phyloP scores from a whole-genome alignment of 2,329 filamentous ascomycete species.

The Aphanoascus verrucosus region DNA sequence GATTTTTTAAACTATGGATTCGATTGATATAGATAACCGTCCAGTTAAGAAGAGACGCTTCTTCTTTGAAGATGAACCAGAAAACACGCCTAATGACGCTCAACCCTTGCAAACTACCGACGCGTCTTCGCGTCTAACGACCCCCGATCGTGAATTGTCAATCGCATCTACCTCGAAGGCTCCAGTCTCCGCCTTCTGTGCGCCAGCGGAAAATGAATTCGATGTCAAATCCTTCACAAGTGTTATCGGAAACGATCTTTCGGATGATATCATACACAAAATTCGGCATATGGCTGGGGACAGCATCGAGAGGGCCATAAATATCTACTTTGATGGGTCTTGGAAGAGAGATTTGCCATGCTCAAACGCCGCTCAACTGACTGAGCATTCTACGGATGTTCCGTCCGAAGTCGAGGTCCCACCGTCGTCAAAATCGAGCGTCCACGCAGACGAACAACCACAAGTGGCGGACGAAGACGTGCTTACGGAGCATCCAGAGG shows the following conservation, averaged over 20 bases:
- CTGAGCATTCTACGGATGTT: neutral
- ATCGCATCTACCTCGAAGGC: slow-evolving; percentile 11
- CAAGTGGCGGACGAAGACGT: slow-evolving; percentile 5
- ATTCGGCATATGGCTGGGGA: slow-evolving; percentile 42
- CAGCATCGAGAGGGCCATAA: slow-evolving; percentile 51
- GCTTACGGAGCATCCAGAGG: slow-evolving; percentile 34
- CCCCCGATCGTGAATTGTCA: neutral
- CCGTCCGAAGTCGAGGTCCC: neutral
- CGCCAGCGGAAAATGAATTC: slow-evolving; percentile 31
- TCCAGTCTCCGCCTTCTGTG: neutral
- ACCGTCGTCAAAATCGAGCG: neutral
- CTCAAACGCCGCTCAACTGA: neutral
- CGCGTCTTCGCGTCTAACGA: slow-evolving; percentile 5
- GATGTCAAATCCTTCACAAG: slow-evolving; percentile 46
- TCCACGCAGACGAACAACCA: neutral
- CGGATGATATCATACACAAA: slow-evolving; percentile 35
- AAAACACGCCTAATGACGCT: slow-evolving; percentile 3
- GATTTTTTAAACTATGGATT: slow-evolving; percentile 23
- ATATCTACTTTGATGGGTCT: slow-evolving; percentile 54
- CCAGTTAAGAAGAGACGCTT: slow-evolving; percentile 54
- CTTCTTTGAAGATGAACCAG: slow-evolving; percentile 42
- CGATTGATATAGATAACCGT: slow-evolving; percentile 39
- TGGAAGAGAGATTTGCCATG: slow-evolving; percentile 37
- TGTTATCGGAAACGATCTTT: slow-evolving; percentile 47
- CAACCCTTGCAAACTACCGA: neutral